phyloP scores from a whole-genome alignment of 1,139 yeast genomes.

The Chernovozyma aurita region DNA sequence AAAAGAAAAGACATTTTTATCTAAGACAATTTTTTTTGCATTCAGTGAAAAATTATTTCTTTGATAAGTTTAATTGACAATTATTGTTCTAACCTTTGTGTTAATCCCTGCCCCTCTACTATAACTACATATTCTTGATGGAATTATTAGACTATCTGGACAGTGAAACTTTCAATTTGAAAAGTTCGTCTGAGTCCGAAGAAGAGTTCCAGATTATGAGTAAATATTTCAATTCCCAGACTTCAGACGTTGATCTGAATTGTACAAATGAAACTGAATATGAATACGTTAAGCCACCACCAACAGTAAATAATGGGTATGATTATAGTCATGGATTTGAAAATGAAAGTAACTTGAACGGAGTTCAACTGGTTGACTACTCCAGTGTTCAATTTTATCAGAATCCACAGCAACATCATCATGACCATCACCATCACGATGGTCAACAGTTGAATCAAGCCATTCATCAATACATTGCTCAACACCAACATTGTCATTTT shows the following conservation, averaged over 20 bases:
- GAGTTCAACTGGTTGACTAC: conserved; percentile 1
- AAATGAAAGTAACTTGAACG: background rate
- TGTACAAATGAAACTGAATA: conserved; percentile 7
- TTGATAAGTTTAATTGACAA: no score
- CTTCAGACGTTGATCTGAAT: conserved; percentile 7
- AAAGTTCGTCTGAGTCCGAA: conserved; percentile 8
- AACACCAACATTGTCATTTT: background rate
- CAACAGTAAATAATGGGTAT: conserved; percentile 1
- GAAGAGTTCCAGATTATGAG: conserved; percentile 8
- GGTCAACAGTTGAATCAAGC: no score
- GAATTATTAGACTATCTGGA: conserved; percentile 8
- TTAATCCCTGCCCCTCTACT: conserved; percentile 1
- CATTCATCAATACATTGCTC: background rate
- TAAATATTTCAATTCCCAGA: conserved; percentile 5
- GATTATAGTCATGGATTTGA: conserved; percentile 3
- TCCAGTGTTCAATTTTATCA: conserved; percentile 1
- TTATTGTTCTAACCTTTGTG: no score
- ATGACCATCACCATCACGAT: background rate
- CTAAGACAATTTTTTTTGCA: no score
- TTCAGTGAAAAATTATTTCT: no score
- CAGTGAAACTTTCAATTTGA: conserved; percentile 5
- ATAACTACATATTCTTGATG: conserved; percentile 4
- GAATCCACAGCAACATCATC: background rate
- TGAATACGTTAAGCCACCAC: conserved; percentile 3
- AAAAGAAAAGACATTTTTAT: no score